Evolutionary conservation across 306 rosid genomes (phyloP).

Genomic region (Sesbania bispinosa): DNA sequence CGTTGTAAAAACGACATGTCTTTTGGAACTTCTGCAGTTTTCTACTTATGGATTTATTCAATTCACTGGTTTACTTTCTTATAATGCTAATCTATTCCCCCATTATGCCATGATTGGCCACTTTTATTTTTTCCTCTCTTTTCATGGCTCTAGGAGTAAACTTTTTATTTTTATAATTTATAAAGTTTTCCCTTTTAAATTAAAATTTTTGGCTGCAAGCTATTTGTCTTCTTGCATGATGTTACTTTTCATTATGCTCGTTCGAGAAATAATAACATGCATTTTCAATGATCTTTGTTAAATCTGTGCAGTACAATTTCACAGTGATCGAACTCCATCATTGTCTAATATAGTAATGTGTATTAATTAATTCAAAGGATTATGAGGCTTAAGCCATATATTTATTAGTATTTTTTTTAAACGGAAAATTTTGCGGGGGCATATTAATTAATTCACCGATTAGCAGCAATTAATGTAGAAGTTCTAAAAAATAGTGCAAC

Average conservation of each 20-base stretch:
- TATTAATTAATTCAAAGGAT: no score
- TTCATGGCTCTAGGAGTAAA: background rate
- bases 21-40: conserved; percentile 5
- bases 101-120: conserved; percentile 27
- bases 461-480: no score
- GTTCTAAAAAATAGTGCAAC: no score
- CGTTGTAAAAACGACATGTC: conserved; percentile 47
- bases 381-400: no score
- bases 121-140: background rate
- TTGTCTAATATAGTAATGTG: no score
- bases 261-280: background rate
- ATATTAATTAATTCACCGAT: no score
- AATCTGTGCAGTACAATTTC: background rate
- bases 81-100: conserved; percentile 23
- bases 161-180: no score
- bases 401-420: no score
- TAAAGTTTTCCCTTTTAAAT: background rate
- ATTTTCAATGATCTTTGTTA: background rate
- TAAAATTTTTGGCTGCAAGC: background rate
- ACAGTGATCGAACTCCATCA: background rate
- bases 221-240: background rate
- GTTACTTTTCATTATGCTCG: background rate
- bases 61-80: conserved; percentile 22
- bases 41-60: conserved; percentile 21
- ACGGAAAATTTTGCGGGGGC: no score